Percentiles rank a stretch among this genome's conserved stretches.
Evolutionary conservation across 768 basidiomycete genomes (phyloP).

Genomic region (Boletus huronensis): DNA sequence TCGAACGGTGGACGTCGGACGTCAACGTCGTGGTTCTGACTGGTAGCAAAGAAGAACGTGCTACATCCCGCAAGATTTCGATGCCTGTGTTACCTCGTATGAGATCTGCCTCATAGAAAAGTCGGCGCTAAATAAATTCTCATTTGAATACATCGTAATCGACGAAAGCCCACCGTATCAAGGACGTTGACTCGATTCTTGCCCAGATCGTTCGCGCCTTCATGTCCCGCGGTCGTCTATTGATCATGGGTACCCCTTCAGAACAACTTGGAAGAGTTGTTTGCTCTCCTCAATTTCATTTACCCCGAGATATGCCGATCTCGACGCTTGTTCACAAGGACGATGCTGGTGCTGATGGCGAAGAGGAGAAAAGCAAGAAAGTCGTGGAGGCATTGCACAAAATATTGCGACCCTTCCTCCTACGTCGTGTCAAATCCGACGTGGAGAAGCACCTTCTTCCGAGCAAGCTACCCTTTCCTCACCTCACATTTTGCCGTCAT

Average conservation of each 20-base stretch:
- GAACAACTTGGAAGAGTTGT: slow-evolving; percentile 96
- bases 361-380: slow-evolving; percentile 84
- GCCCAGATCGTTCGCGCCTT: slow-evolving; percentile 93
- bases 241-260: slow-evolving; percentile 98
- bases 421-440: slow-evolving; percentile 92
- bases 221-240: slow-evolving; percentile 79
- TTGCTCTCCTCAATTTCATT: slow-evolving; percentile 90
- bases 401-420: slow-evolving; percentile 90
- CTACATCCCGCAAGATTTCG: slow-evolving; percentile 81
- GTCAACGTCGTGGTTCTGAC: slow-evolving; percentile 79
- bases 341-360: slow-evolving; percentile 56
- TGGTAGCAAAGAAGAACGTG: slow-evolving; percentile 87
- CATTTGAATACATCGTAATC: slow-evolving; percentile 96
- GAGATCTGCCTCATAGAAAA: slow-evolving; percentile 97
- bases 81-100: slow-evolving; percentile 94
- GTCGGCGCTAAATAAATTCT: slow-evolving; percentile 87
- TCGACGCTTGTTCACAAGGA: slow-evolving; percentile 95
- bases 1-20: slow-evolving; percentile 86
- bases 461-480: slow-evolving; percentile 44
- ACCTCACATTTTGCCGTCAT: neutral
- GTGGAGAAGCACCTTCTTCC: slow-evolving; percentile 95
- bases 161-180: slow-evolving; percentile 99
- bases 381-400: slow-evolving; percentile 97
- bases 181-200: slow-evolving; percentile 95
- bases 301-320: slow-evolving; percentile 92